A percentile compares a stretch with the other conserved stretches of the same genome.
Conservation (phyloP, 2,329 filamentous ascomycete genomes). For the Cladosporium sp. region DNA sequence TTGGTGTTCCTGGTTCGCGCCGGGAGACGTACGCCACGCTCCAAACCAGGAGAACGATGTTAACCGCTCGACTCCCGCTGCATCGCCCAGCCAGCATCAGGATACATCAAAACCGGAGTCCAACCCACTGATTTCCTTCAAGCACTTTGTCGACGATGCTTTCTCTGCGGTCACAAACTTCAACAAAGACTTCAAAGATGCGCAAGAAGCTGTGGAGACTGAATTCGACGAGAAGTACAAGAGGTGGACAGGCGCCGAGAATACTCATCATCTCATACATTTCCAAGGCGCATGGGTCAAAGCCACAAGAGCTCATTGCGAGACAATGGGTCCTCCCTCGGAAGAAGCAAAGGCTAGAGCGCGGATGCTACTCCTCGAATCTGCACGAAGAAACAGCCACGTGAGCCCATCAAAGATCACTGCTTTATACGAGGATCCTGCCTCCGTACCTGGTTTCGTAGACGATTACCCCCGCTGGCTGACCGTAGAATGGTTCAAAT, state of each 20-base stretch:
- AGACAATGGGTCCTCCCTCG: background rate
- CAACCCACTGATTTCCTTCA: slow-evolving; percentile 59
- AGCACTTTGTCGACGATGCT: slow-evolving; percentile 60
- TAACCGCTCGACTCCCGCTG: background rate
- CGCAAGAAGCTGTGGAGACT: background rate
- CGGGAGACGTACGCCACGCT: background rate
- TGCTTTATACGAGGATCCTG: slow-evolving; percentile 30
- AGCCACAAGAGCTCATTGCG: background rate
- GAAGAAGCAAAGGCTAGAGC: slow-evolving; percentile 24
- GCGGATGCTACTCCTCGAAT: slow-evolving; percentile 28
- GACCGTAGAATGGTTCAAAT: slow-evolving; percentile 39
- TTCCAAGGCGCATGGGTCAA: background rate
- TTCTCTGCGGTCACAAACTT: slow-evolving; percentile 44
- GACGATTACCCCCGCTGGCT: slow-evolving; percentile 29
- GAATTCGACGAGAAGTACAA: background rate
- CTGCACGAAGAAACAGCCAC: slow-evolving; percentile 27
- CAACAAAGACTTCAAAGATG: background rate
- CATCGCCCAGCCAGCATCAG: background rate
- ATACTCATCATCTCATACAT: background rate
- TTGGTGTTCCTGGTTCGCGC: slow-evolving; percentile 7
- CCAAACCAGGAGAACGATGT: background rate
- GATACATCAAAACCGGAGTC: background rate
- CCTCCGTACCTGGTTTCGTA: background rate
- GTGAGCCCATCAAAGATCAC: slow-evolving; percentile 28
- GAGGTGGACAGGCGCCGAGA: slow-evolving; percentile 18